Conservation (phyloP, 2,329 filamentous ascomycete genomes). For the Phoma sp. region DNA sequence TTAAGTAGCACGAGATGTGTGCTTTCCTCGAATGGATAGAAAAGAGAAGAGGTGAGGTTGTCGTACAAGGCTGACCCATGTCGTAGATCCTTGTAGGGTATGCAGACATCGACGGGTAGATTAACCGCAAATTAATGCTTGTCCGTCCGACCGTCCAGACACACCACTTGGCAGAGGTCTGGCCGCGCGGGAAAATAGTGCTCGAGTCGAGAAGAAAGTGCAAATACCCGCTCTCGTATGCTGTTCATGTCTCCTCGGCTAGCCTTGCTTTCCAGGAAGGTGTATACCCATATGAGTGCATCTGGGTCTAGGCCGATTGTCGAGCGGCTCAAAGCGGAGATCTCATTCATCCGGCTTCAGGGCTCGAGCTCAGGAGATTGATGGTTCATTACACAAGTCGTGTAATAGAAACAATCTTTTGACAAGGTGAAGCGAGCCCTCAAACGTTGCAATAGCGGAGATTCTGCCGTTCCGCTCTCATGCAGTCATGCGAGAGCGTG, state of each 20-base stretch:
- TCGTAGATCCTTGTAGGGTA: slow-evolving; percentile 43
- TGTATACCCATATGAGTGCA: slow-evolving; percentile 15
- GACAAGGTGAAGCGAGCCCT: slow-evolving; percentile 14
- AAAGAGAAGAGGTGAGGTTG: slow-evolving; percentile 3
- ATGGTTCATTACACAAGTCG: slow-evolving; percentile 40
- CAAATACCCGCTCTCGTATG: neutral
- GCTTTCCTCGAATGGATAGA: neutral
- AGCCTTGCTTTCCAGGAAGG: slow-evolving; percentile 14
- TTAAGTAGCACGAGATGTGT: slow-evolving; percentile 1
- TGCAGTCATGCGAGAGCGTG: neutral
- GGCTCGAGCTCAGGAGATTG: slow-evolving; percentile 37
- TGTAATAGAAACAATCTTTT: slow-evolving; percentile 22
- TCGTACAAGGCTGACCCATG: slow-evolving; percentile 31
- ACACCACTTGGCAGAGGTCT: slow-evolving; percentile 2
- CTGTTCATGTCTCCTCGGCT: slow-evolving; percentile 7
- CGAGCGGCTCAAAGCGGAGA: neutral
- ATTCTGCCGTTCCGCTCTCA: neutral
- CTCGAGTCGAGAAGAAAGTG: slow-evolving; percentile 14
- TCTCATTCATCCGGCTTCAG: slow-evolving; percentile 27
- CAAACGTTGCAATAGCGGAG: neutral
- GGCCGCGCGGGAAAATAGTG: slow-evolving; percentile 7
- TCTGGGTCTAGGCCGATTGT: slow-evolving; percentile 29
- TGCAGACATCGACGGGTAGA: slow-evolving; percentile 45
- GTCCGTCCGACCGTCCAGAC: slow-evolving; percentile 28
- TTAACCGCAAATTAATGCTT: slow-evolving; percentile 46